Evolutionary conservation across 768 basidiomycete genomes (phyloP), one percentile per base, ranked within the genome.

Genomic region (Megacollybia marginata): DNA sequence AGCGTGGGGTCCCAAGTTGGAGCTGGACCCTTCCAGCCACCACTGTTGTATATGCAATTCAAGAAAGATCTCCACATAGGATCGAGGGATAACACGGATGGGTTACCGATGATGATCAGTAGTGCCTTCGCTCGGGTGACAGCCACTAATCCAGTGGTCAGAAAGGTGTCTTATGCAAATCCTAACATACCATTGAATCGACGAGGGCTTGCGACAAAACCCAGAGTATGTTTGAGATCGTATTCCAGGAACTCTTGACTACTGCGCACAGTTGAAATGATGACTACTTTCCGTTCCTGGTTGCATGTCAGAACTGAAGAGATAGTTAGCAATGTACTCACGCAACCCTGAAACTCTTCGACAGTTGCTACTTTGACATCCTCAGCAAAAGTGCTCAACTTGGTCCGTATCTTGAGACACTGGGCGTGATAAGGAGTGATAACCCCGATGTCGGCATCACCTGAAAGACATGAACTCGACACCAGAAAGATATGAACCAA

Each of bases 361-460:
- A 69, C 69, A 33, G 67, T 69, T 15, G 69, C 73, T 9, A 73
- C 69, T 48, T 71, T 73, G 53, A 72, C 54, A 5, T 47, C 53
- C 5, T 47, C 53, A 31, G 56, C 56, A 4, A 45, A 20, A 15
- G 33, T 46, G 36, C 33, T 47, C 5, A 73, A 48, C 48, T 65
- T 55, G 32, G 61, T 65, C 45, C 69, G 62, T 16, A 84, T 76
- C 57, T 82, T 82, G 54, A 68, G 67, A 28, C 71, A 63, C 55
- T 86, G 84, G 1, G 80, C 80, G 57, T 79, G 73, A 55, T 86
- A 86, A 2, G 84, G 84, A 0, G 83, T 68, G 18, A 85, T 83
- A n/a, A 85, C 62, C n/a, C 82, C 83, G 52, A 85, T 82, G 49
- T 85, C 69, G 10, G 64, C 57, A 10, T 69, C 64, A n/a, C 62